Evolutionary conservation across 805 yeast genomes (phyloP), one percentile per base, ranked within the genome.

Genomic region (Yamadazyma olivae): DNA sequence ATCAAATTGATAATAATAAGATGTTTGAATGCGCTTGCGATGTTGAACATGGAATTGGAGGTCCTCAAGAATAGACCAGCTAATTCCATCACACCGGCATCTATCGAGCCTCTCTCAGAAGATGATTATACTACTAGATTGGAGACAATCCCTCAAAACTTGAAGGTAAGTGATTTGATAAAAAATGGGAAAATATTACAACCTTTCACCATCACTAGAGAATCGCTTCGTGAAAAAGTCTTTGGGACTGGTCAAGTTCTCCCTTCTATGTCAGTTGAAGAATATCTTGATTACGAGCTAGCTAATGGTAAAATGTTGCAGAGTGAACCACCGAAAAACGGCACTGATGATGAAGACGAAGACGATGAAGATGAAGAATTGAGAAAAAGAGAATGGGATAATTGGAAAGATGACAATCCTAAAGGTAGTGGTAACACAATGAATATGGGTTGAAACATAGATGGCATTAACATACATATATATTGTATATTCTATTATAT

Each of bases 241-340:
- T 79, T 76, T 48, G 96, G 97, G 1, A 87, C 95, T 2, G 99
- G 97, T 1, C 97, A 93, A 59, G 79, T 74, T 17, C 69, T 91
- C 19, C 99, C 99, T 2, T 87, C 97, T 0, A 87, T 93, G 93
- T 70, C 95, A 0, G 89, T 93, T 0, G 99, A 93, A 45, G 97
- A 93, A 49, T 81, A 84, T 42, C 66, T 93, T 35, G 95, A 89
- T 32, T 79, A 87, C 48, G 99, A 93, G 54, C 67, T 85, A 43
- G 79, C 80, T 14, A 80, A 84, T 49, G 96, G 96, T 2, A 90
- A 91, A 38, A 83, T 90, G 71, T 67, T 76, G 26, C 66, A 51
- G 54, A 43, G 45, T 5, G 77, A 59, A 53, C 79, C 57, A 53
- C 65, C 52, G 34, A 62, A 40, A 56, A 62, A 36, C 48, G 53